A percentile compares a stretch with the other conserved stretches of the same genome.
These are phyloP conservation scores for Penicillium sp. DNA, from an alignment of 2,329 filamentous ascomycete species.

Conservation along the genomic window DNA sequence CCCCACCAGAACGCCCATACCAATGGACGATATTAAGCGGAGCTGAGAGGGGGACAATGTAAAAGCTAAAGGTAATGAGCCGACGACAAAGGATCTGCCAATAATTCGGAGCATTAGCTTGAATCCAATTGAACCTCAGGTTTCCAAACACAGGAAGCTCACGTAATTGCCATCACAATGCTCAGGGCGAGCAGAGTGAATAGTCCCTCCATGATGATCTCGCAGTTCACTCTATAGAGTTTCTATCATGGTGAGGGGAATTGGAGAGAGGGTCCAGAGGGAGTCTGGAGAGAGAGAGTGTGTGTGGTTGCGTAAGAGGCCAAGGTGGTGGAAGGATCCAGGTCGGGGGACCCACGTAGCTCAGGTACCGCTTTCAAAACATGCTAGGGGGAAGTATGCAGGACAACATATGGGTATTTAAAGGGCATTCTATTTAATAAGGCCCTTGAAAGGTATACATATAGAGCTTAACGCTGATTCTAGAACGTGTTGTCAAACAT, in stretches of 20 bases:
- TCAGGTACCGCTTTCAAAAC: conserved; percentile 25
- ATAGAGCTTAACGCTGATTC: neutral
- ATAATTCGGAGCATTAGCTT: conserved; percentile 10
- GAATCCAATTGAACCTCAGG: neutral
- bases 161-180: conserved; percentile 66
- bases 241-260: conserved; percentile 28
- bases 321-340: conserved; percentile 11
- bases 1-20: conserved; percentile 89
- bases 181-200: conserved; percentile 65
- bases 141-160: conserved; percentile 31
- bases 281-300: neutral
- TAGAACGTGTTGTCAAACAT: conserved; percentile 2
- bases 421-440: neutral
- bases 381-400: conserved; percentile 8
- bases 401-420: neutral
- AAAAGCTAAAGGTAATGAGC: conserved; percentile 86
- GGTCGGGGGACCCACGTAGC: conserved; percentile 17
- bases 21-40: conserved; percentile 84
- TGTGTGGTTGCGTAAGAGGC: conserved; percentile 7
- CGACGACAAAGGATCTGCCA: conserved; percentile 86
- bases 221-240: conserved; percentile 29
- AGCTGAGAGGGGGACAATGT: conserved; percentile 82
- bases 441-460: neutral
- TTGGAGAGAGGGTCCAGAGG: neutral
- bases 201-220: conserved; percentile 59